Evolutionary conservation across 805 yeast genomes (phyloP).

Genomic region (Wickerhamiella bombiphila): DNA sequence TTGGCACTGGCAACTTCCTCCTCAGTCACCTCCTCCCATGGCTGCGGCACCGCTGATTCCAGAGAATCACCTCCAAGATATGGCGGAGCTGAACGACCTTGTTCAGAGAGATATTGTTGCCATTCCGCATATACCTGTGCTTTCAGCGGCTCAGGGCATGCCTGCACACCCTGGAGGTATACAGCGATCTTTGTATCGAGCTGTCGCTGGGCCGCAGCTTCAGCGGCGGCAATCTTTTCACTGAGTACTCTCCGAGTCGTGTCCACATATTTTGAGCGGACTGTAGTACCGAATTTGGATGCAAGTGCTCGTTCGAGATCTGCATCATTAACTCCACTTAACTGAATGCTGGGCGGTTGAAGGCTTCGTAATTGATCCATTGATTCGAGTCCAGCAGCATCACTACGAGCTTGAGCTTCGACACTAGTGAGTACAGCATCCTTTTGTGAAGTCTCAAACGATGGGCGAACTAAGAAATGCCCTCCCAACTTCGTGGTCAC

Average conservation of each 20-base stretch:
- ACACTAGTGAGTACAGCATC: neutral
- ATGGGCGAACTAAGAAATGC: conserved; percentile 2
- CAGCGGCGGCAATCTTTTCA: conserved; percentile 5
- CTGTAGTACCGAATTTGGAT: neutral
- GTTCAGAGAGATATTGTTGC: conserved; percentile 15
- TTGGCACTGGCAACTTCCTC: conserved; percentile 5
- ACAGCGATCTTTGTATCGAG: conserved; percentile 12
- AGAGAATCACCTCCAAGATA: neutral
- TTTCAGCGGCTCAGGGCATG: conserved; percentile 3
- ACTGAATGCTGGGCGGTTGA: neutral
- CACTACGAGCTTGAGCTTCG: neutral
- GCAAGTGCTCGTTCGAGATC: neutral
- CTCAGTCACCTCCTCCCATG: conserved; percentile 3
- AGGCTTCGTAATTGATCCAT: neutral
- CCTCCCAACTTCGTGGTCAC: conserved; percentile 2
- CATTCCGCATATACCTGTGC: conserved; percentile 14
- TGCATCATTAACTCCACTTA: neutral
- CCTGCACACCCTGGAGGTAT: conserved; percentile 16
- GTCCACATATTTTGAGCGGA: conserved; percentile 3
- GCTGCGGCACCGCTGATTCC: no score
- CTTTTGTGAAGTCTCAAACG: conserved; percentile 2
- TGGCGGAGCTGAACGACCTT: neutral
- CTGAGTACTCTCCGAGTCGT: conserved; percentile 3
- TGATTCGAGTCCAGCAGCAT: no score
- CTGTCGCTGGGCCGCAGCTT: conserved; percentile 1